Conservation (phyloP, 495 filamentous ascomycete genomes). For the Aspergillus avenaceus region DNA sequence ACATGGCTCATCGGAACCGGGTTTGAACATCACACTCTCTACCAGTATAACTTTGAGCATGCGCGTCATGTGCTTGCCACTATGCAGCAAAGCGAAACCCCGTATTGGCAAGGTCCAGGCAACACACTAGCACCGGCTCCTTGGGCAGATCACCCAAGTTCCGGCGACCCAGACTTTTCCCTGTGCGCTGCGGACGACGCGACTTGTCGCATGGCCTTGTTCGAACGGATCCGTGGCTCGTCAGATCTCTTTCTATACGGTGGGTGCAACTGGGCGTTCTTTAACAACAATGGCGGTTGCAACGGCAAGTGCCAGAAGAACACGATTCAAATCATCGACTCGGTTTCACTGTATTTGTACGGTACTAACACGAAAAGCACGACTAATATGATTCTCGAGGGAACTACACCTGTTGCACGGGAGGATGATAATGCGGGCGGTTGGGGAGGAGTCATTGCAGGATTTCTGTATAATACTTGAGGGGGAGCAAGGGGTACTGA, state of each 20-base stretch:
- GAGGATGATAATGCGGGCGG: conserved; percentile 47
- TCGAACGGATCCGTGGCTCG: conserved; percentile 32
- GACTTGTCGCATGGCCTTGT: conserved; percentile 41
- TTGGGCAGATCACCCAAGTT: conserved; percentile 29
- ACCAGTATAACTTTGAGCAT: conserved; percentile 46
- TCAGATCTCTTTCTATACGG: conserved; percentile 53
- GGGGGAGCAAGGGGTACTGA: neutral
- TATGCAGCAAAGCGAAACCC: conserved; percentile 42
- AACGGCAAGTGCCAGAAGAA: conserved; percentile 42
- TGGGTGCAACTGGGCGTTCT: conserved; percentile 49
- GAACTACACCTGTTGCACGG: conserved; percentile 23
- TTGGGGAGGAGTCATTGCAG: conserved; percentile 57
- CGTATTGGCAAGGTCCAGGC: conserved; percentile 45
- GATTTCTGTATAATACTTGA: conserved; percentile 28
- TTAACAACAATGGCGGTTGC: conserved; percentile 39
- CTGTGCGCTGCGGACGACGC: conserved; percentile 28
- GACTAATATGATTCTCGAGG: conserved; percentile 38
- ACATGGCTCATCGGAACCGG: conserved; percentile 42
- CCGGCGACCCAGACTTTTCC: conserved; percentile 40
- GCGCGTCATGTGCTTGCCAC: conserved; percentile 46
- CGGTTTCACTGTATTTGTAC: conserved; percentile 33
- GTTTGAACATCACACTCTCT: conserved; percentile 46
- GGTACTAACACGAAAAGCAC: conserved; percentile 39
- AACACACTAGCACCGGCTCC: conserved; percentile 37
- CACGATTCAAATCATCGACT: conserved; percentile 30